These are phyloP conservation scores for Crithidia acanthocephali DNA, from an alignment of 208 protist species.

Conservation along the genomic window DNA sequence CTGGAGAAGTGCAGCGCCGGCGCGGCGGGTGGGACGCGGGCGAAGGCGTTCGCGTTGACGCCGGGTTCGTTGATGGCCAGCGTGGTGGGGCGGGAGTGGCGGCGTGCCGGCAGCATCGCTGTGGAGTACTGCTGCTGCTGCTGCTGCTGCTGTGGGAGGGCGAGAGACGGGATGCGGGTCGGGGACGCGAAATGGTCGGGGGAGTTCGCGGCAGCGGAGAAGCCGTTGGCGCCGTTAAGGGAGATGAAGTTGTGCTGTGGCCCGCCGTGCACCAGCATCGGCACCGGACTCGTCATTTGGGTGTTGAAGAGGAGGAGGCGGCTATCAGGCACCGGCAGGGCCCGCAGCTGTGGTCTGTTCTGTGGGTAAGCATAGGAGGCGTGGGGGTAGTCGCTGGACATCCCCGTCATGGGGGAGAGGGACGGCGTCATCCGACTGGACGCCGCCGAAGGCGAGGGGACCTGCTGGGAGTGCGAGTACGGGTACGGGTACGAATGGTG, in stretches of 20 bases:
- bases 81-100: background rate
- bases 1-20: constrained; percentile 9
- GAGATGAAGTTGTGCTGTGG: constrained; percentile 12
- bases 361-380: background rate
- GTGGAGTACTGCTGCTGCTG: background rate
- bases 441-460: background rate
- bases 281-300: constrained; percentile 11
- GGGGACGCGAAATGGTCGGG: background rate
- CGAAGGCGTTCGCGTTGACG: background rate
- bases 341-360: background rate
- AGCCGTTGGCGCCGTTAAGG: background rate
- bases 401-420: background rate
- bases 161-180: background rate
- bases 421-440: background rate
- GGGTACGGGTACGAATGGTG: background rate
- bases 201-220: background rate
- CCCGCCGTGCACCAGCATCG: constrained; percentile 3
- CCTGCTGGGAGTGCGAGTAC: no score
- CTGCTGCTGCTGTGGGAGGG: background rate
- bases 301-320: constrained; percentile 17
- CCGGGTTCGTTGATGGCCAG: background rate
- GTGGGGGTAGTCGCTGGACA: background rate
- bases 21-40: constrained; percentile 2
- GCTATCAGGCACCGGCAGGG: constrained; percentile 9
- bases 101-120: background rate